Evolutionary conservation across 108 stramenopile genomes (phyloP).

Genomic region (Pseudonitzschia delicatissima): DNA sequence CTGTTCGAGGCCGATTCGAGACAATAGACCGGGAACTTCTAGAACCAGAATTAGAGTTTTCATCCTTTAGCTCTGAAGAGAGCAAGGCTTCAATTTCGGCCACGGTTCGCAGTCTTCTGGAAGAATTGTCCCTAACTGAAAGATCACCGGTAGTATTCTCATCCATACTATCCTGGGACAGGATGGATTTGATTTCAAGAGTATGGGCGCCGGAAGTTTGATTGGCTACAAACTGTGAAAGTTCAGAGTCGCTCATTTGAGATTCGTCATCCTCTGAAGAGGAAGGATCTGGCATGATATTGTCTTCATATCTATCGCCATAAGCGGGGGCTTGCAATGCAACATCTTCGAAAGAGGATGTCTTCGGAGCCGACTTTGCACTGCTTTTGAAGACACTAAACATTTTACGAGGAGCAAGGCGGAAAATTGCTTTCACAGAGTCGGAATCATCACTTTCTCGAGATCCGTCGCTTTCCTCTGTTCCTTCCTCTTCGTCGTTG

Average conservation of each 20-base stretch:
- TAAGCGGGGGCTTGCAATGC: conserved; percentile 20
- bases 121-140: conserved; percentile 1
- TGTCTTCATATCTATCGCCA: not conserved
- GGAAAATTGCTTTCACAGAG: not conserved
- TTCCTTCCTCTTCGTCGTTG: conserved; percentile 13
- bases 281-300: conserved; percentile 4
- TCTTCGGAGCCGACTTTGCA: not conserved
- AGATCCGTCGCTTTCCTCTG: not conserved
- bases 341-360: conserved; percentile 27
- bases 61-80: conserved; percentile 13
- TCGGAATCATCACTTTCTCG: not conserved
- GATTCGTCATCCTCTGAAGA: conserved; percentile 11
- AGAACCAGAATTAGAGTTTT: not conserved
- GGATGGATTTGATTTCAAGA: conserved; percentile 13
- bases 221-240: conserved; percentile 2
- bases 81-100: conserved; percentile 34
- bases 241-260: conserved; percentile 13
- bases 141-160: not conserved
- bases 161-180: conserved; percentile 21
- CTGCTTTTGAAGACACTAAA: conserved; percentile 1
- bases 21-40: not conserved
- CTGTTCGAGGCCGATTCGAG: conserved; percentile 18
- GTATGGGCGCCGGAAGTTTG: not conserved
- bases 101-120: conserved; percentile 22
- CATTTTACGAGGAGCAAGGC: not conserved